phyloP scores from a whole-genome alignment of 441 rosid species.

The Aleurites moluccanus region DNA sequence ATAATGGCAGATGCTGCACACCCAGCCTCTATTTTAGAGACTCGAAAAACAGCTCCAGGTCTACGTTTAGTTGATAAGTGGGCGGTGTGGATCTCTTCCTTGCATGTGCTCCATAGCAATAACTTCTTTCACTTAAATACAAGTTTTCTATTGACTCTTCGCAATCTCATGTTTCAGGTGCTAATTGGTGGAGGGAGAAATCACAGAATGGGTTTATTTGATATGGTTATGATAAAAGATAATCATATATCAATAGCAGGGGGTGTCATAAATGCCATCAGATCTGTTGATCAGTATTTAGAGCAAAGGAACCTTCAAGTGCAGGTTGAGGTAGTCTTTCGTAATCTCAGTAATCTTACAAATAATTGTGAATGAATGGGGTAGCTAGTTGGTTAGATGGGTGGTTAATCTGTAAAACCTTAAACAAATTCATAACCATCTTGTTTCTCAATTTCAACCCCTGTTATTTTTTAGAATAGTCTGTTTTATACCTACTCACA shows the following conservation, averaged over 20 bases:
- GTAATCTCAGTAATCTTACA: neutral
- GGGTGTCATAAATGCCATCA: constrained; percentile 71
- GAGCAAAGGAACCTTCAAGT: constrained; percentile 62
- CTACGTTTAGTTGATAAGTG: constrained; percentile 91
- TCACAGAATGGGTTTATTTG: constrained; percentile 95
- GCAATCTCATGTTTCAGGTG: constrained; percentile 46
- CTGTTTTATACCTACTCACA: neutral
- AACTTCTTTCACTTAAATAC: constrained; percentile 17
- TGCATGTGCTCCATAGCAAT: constrained; percentile 7
- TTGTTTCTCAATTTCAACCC: constrained; percentile 3
- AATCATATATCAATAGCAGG: constrained; percentile 96
- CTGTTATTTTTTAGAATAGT: neutral
- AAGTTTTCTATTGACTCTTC: constrained; percentile 28
- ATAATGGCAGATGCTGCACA: constrained; percentile 92
- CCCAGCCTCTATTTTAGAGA: constrained; percentile 88
- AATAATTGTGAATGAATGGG: neutral
- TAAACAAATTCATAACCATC: neutral
- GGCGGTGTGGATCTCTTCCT: constrained; percentile 63
- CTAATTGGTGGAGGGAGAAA: constrained; percentile 91
- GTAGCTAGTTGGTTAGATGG: constrained; percentile 4
- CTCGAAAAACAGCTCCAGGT: constrained; percentile 94
- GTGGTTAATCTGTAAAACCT: constrained; percentile 13
- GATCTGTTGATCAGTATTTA: constrained; percentile 68
- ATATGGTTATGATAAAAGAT: constrained; percentile 96
- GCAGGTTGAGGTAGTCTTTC: constrained; percentile 79